Base-by-base conservation (phyloP, 1,284 basidiomycete species). In the Tetrapyrgos nigripes region DNA sequence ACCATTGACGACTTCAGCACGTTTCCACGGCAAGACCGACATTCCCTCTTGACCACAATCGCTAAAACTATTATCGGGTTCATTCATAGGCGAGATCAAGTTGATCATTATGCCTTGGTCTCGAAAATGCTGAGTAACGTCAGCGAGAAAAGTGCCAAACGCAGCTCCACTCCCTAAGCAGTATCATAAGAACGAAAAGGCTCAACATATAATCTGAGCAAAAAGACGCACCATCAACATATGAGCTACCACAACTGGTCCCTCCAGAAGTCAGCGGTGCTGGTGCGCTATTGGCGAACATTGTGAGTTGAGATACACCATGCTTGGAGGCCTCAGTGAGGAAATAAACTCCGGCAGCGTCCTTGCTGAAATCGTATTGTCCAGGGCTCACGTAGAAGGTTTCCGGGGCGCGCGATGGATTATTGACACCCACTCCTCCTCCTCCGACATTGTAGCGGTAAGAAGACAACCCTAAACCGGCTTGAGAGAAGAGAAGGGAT, bases 361-460 rank as follows among this genome's bases (percentile, higher is more conserved):
- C 79, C 4, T 70, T 73, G 31, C 66, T 65, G 63, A 71, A 80
- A 61, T 81, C 69, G 61, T 80, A 80, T 14, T 74, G 71, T 1
- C 78, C 78, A 3, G 69, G 63, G 33, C 68, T 68, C 44, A 79
- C 70, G 62, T 78, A 81, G 58, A 77, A 76, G 3, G 79, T 79
- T 63, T 76, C 63, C 0, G 78, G 77, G 1, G 78, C 78, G 11
- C 77, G 74, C 8, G 71, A 70, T n/a, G 74, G 73, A 50, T 76
- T 78, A 3, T 68, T 71, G 10, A 80, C 76, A 28, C 71, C 72
- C 10, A 78, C 74, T 6, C 79, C 79, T n/a, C 77, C 79, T 6
- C 70, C 76, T 21, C 79, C 79, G 29, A 80, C 65, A 61, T 81
- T 81, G 62, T 72, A 81, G 14, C 79, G 71, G 61, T 79, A 81